Evolutionary conservation across 2,329 filamentous ascomycete genomes (phyloP).

Genomic region (Phymatotrichopsis omnivora): DNA sequence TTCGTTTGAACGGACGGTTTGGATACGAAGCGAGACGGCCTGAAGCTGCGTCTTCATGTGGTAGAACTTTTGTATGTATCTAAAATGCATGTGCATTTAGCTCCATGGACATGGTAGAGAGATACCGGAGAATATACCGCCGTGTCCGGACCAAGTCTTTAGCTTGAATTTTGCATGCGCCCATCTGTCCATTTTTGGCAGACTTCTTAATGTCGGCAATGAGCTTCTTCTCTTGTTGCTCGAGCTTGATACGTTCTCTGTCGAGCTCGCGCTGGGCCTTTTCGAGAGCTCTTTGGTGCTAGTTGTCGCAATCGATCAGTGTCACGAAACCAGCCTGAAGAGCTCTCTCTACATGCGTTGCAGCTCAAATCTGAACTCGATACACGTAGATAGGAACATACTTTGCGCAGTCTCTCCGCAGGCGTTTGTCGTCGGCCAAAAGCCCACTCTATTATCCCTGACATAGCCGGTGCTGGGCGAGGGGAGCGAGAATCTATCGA

Average conservation of each 20-base stretch:
- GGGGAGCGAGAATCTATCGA: too few relatives aligned
- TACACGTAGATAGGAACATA: slow-evolving; percentile 7
- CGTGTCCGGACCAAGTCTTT: slow-evolving; percentile 92
- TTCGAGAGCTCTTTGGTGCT: slow-evolving; percentile 88
- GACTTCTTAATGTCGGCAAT: slow-evolving; percentile 95
- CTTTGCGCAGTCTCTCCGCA: slow-evolving; percentile 72
- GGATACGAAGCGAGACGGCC: slow-evolving; percentile 86
- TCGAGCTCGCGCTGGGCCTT: slow-evolving; percentile 96
- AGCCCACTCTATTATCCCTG: slow-evolving; percentile 92
- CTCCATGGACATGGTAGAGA: not conserved
- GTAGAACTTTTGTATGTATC: slow-evolving; percentile 97
- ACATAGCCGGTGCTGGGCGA: too few relatives aligned
- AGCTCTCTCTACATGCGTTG: not conserved
- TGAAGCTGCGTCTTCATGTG: slow-evolving; percentile 95
- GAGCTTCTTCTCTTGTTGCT: slow-evolving; percentile 97
- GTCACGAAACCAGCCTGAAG: not conserved
- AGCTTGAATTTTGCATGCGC: slow-evolving; percentile 95
- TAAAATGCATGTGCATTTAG: slow-evolving; percentile 33
- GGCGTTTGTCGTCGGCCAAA: slow-evolving; percentile 99
- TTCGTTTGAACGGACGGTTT: slow-evolving; percentile 96
- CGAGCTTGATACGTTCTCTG: slow-evolving; percentile 85
- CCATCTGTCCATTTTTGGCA: slow-evolving; percentile 95
- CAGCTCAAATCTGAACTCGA: not conserved
- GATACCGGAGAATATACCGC: slow-evolving; percentile 42
- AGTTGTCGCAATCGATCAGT: slow-evolving; percentile 7